Base-by-base conservation (phyloP, 2,329 filamentous ascomycete species). In the Beauveria scarabaeidicola region DNA sequence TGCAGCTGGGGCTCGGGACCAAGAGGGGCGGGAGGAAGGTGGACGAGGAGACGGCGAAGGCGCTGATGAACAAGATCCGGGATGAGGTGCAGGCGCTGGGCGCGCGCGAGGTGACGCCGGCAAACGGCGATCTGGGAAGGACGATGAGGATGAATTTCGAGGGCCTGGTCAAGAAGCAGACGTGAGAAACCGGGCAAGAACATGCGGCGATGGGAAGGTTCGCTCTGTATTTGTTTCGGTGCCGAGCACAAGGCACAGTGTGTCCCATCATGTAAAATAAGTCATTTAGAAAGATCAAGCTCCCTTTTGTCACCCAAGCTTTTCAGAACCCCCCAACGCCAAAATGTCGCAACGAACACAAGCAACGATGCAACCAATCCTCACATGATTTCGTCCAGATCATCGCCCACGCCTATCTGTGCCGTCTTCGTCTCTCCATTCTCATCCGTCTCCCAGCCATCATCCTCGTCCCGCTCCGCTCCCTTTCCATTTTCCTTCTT, bases 1-100 rank as follows among this genome's bases (percentile, higher is more conserved):
- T 97, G 21, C 87, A 94, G 69, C 69, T 97, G 11, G 67, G 87
- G 57, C 67, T 97, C 52, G 83, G 84, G n/a, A 71, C 70, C 61
- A 82, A 82, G 70, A 92, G 87, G 78, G 82, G 80, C 66, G 79
- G 79, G 64, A 78, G 81, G 63, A 78, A 78, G 60, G 84, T 88
- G 0, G 84, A 77, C 1, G 67, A 68, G 41, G 82, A 85, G 25
- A 86, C 92, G 72, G 84, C 83, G 21, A 70, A 80, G 62, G 78
- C 72, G 25, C 70, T 92, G 48, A 66, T 93, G 29, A 63, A 61
- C 50, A 69, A 64, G 51, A 67, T 81, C 8, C 64, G 66, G 61
- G 74, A 75, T 17, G 65, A 66, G 50, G 63, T 73, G 11, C 69
- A 72, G 50, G 67, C 67, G 15, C 59, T 67, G 15, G 74, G 72